Percentiles rank a stretch among this genome's conserved stretches.
These are phyloP conservation scores for Stachybotrys chlorohalonatus DNA, from an alignment of 2,329 filamentous ascomycete genomes.

Conservation along the genomic window DNA sequence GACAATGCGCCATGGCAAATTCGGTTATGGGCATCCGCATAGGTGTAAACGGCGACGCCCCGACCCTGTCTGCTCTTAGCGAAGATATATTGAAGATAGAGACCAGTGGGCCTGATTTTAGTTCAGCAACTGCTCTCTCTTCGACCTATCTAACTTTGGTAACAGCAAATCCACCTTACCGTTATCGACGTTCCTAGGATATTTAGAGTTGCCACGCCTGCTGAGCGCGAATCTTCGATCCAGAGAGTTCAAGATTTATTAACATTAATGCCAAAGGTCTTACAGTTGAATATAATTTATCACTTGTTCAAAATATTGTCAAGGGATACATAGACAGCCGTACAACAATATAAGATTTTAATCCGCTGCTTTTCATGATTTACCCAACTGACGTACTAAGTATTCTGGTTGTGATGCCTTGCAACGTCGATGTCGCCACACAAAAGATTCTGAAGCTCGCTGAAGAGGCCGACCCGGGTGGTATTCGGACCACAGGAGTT, in stretches of 20 bases:
- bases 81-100: slow-evolving; percentile 1
- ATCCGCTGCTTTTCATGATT: background rate
- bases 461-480: slow-evolving; percentile 26
- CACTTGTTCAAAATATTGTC: background rate
- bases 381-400: slow-evolving; percentile 3
- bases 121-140: background rate
- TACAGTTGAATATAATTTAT: background rate
- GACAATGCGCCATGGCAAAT: background rate
- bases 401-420: slow-evolving; percentile 35
- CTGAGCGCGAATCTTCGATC: background rate
- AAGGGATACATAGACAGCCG: background rate
- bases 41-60: background rate
- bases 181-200: background rate
- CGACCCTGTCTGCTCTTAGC: background rate
- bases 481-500: slow-evolving; percentile 33
- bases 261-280: background rate
- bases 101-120: background rate
- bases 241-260: background rate
- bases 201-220: background rate
- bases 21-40: background rate
- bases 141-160: background rate
- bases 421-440: slow-evolving; percentile 29
- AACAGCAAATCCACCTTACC: background rate
- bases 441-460: slow-evolving; percentile 30
- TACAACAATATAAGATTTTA: background rate